A percentile compares a stretch with the other conserved stretches of the same genome.
Conservation (phyloP, 306 rosid species). For the Myrica gale region DNA sequence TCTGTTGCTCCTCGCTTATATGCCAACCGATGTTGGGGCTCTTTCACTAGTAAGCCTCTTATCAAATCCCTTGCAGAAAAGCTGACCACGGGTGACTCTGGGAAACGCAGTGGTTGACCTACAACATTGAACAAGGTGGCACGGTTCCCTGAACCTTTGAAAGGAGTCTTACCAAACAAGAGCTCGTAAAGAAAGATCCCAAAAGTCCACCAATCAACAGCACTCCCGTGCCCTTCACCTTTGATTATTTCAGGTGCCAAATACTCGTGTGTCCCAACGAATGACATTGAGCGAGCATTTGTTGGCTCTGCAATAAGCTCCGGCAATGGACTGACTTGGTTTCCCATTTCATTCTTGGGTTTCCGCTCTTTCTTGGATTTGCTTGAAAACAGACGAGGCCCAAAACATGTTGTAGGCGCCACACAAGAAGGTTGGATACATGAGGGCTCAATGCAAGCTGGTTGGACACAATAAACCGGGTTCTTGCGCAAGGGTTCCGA, state of each 20-base stretch:
- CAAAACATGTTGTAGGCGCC: conserved; percentile 52
- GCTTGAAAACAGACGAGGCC: conserved; percentile 50
- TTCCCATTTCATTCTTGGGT: conserved; percentile 49
- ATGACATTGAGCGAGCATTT: conserved; percentile 60
- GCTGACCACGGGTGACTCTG: conserved; percentile 44
- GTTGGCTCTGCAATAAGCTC: conserved; percentile 60
- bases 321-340: conserved; percentile 55
- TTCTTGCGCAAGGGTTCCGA: conserved; percentile 40
- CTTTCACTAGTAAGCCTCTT: conserved; percentile 49
- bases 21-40: conserved; percentile 51
- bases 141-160: conserved; percentile 57
- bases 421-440: conserved; percentile 54
- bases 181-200: conserved; percentile 60
- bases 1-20: conserved; percentile 57
- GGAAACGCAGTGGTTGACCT: conserved; percentile 54
- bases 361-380: conserved; percentile 49
- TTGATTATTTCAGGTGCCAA: conserved; percentile 59
- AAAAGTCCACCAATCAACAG: conserved; percentile 65
- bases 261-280: conserved; percentile 60
- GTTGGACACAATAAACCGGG: conserved; percentile 48
- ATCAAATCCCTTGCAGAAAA: conserved; percentile 51
- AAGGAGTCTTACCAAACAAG: conserved; percentile 57
- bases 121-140: conserved; percentile 53
- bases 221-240: conserved; percentile 59
- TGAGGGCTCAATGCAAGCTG: conserved; percentile 53